These are phyloP conservation scores for Nitzschia palea DNA, from an alignment of 108 stramenopile genomes.

Conservation along the genomic window DNA sequence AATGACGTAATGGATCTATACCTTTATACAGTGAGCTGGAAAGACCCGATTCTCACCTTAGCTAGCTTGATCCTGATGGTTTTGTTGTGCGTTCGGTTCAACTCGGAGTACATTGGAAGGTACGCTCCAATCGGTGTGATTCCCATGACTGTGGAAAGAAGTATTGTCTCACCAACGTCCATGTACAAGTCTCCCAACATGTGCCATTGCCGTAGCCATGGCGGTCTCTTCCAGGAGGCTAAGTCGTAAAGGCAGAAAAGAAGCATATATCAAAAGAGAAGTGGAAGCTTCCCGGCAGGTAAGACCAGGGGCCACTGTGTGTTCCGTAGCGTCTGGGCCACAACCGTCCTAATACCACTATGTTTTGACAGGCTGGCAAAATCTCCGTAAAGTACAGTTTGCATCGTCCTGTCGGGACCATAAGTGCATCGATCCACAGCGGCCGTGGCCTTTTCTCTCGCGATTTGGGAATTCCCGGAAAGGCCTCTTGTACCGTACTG, in stretches of 20 bases:
- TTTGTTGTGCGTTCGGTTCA: constrained; percentile 29
- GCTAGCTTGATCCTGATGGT: constrained; percentile 43
- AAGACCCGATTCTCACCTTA: constrained; percentile 58
- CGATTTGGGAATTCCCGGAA: constrained; percentile 77
- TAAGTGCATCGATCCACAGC: constrained; percentile 46
- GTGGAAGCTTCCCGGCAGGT: constrained; percentile 52
- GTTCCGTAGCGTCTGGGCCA: not conserved
- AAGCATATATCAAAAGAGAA: constrained; percentile 58
- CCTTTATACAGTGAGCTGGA: constrained; percentile 70
- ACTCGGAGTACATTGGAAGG: constrained; percentile 52
- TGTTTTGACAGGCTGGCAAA: constrained; percentile 27
- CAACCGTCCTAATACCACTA: not conserved
- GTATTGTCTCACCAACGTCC: constrained; percentile 25
- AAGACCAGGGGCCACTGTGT: not conserved
- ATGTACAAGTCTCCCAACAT: constrained; percentile 38
- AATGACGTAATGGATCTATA: constrained; percentile 47
- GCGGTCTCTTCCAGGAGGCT: constrained; percentile 43
- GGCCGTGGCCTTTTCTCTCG: constrained; percentile 65
- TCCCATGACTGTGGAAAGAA: no score
- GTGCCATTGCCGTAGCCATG: constrained; percentile 38
- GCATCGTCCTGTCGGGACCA: constrained; percentile 62
- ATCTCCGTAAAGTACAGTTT: constrained; percentile 44
- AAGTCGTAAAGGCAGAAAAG: constrained; percentile 37
- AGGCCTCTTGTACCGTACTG: constrained; percentile 53
- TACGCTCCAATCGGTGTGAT: no score